Evolutionary conservation across 1,139 yeast genomes (phyloP).

Genomic region (Hemisphaericaspora xylanilytica): DNA sequence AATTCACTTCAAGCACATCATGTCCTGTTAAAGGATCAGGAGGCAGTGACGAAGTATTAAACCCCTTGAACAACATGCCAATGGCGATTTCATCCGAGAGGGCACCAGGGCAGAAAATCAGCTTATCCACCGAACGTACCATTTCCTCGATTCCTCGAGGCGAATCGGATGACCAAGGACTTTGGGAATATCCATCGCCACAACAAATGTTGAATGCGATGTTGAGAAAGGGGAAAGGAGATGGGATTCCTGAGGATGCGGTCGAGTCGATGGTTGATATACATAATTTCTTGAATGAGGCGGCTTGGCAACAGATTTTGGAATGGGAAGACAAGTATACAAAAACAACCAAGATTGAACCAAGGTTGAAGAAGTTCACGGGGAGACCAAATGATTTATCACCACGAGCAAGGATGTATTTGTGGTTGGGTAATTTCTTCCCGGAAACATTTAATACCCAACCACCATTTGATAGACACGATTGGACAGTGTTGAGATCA

Average conservation of each 20-base stretch:
- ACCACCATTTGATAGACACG: constrained; percentile 97
- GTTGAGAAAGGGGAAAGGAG: constrained; percentile 88
- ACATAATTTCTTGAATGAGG: constrained; percentile 94
- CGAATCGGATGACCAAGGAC: constrained; percentile 56
- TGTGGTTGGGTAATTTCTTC: constrained; percentile 63
- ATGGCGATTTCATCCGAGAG: constrained; percentile 58
- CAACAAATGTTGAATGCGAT: constrained; percentile 98
- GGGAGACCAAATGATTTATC: constrained; percentile 87
- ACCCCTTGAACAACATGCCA: constrained; percentile 92
- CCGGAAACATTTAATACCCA: constrained; percentile 72
- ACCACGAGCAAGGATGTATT: constrained; percentile 81
- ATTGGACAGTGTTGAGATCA: constrained; percentile 89
- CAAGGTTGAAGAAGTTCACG: constrained; percentile 80
- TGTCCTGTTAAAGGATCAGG: constrained; percentile 11
- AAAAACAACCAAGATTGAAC: constrained; percentile 51
- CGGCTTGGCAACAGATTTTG: constrained; percentile 94
- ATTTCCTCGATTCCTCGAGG: constrained; percentile 88
- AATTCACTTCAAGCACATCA: constrained; percentile 5
- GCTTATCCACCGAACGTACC: constrained; percentile 80
- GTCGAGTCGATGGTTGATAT: constrained; percentile 97
- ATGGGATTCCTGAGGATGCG: constrained; percentile 87
- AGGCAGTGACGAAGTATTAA: constrained; percentile 36
- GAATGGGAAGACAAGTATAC: constrained; percentile 79
- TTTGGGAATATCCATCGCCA: constrained; percentile 99
- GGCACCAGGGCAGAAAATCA: constrained; percentile 78